These are phyloP conservation scores for Crithidia acanthocephali DNA, from an alignment of 208 protist genomes.

Conservation along the genomic window DNA sequence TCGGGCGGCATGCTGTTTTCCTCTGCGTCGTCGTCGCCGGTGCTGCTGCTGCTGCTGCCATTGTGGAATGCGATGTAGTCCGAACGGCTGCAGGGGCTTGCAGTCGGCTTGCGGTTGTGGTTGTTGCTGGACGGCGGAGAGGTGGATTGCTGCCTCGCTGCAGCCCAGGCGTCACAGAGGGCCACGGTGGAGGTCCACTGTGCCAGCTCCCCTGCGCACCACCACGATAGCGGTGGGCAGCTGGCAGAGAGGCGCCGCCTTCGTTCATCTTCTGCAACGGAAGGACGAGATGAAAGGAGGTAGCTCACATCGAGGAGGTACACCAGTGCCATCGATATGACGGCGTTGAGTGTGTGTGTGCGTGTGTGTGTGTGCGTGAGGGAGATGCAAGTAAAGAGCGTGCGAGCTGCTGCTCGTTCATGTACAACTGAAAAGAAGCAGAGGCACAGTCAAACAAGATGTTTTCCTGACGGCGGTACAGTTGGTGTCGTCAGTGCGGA, in stretches of 20 bases:
- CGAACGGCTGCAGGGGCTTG: background rate
- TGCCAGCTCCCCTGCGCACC: slow-evolving; percentile 36
- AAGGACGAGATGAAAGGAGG: background rate
- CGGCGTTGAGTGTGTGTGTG: too few species aligned
- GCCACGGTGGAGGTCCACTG: slow-evolving; percentile 30
- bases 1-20: too few species aligned
- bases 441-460: too few species aligned
- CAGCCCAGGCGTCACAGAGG: slow-evolving; percentile 20
- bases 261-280: background rate
- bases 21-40: background rate
- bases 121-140: background rate
- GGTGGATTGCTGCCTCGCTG: background rate
- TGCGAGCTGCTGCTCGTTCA: too few species aligned
- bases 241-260: background rate
- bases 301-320: slow-evolving; percentile 40
- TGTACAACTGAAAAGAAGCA: too few species aligned
- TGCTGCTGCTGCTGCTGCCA: too few species aligned
- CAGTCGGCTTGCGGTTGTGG: background rate
- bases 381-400: too few species aligned
- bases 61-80: background rate
- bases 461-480: too few species aligned
- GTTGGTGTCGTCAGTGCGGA: too few species aligned
- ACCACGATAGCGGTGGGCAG: slow-evolving; percentile 28
- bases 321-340: slow-evolving; percentile 38
- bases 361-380: too few species aligned